Conservation (phyloP, 768 basidiomycete species). For the Hebeloma cylindrosporum region DNA sequence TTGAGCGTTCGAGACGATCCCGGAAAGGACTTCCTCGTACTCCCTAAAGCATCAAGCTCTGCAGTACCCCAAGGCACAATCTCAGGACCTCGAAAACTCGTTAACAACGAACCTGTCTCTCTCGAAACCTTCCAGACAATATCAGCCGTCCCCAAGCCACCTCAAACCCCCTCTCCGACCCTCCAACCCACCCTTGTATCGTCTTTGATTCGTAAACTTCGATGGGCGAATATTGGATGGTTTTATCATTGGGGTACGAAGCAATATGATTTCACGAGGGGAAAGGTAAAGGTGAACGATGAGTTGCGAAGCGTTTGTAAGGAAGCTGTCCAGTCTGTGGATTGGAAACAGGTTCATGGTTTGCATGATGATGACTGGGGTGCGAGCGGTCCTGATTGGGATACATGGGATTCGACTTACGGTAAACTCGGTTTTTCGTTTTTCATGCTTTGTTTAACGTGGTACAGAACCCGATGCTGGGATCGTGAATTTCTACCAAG, state of each 20-base stretch:
- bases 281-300: conserved; percentile 60
- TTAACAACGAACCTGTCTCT: conserved; percentile 72
- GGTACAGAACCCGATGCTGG: conserved; percentile 98
- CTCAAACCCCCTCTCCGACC: conserved; percentile 64
- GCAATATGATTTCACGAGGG: conserved; percentile 84
- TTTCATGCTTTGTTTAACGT: conserved; percentile 3
- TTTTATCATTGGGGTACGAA: conserved; percentile 98
- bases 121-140: conserved; percentile 54
- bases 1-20: conserved; percentile 36
- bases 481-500: conserved; percentile 95
- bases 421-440: conserved; percentile 41
- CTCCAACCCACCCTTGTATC: conserved; percentile 49
- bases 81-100: conserved; percentile 61
- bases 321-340: conserved; percentile 56
- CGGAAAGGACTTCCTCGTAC: conserved; percentile 34
- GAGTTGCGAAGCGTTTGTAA: conserved; percentile 60
- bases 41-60: conserved; percentile 43
- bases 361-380: conserved; percentile 49
- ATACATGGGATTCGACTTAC: conserved; percentile 74
- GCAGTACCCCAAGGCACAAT: conserved; percentile 21
- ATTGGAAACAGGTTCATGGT: conserved; percentile 69
- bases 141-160: conserved; percentile 55
- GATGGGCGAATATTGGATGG: conserved; percentile 97
- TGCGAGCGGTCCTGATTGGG: conserved; percentile 60
- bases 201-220: conserved; percentile 68